Base-by-base conservation (phyloP, 2,329 filamentous ascomycete genomes). In the Tothia fuscella region DNA sequence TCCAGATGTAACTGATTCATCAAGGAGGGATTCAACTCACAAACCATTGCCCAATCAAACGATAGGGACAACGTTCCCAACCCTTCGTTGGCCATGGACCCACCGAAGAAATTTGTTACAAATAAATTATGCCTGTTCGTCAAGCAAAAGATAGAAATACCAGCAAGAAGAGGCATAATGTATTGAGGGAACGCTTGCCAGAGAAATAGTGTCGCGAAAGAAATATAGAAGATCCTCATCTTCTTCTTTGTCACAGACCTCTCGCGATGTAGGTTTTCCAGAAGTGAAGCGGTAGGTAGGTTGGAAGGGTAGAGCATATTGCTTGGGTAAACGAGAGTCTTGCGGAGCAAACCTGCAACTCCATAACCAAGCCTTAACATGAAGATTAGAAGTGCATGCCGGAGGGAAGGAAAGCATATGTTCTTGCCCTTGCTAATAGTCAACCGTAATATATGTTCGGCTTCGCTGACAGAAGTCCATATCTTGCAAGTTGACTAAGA, bases 11-110 rank as follows among this genome's bases (percentile, higher is more conserved):
- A n/a, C 3, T 4, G 13, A 10, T 9, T 19, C 7, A 9, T 34
- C 17, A n/a, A 19, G 31, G 9, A 34, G 7, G 26, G 9, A 29
- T 22, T 4, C 16, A n/a, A 42, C 39, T 33, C 26, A 42, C 39
- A 34, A 28, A 42, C 16, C 39, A 42, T 42, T 16, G 29, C 26
- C 60, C 64, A 68, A 47, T 68, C 65, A 24, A 68, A 60, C 5
- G 56, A 64, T 19, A 64, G 38, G 7, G 47, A 56, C n/a, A 67
- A 52, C 10, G 66, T 52, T 10, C 44, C 44, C 12, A 46, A 22
- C 2, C 44, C 44, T 31, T 46, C 44, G 22, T 46, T 46, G 5
- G 41, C 44, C 22, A 33, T 46, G 22, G 33, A 25, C 9, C 44
- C 44, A 17, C 44, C 44, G 33, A 44, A 46, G 5, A 44, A 4